Conservation (phyloP, 2,329 filamentous ascomycete species). For the Botryotinia convoluta region DNA sequence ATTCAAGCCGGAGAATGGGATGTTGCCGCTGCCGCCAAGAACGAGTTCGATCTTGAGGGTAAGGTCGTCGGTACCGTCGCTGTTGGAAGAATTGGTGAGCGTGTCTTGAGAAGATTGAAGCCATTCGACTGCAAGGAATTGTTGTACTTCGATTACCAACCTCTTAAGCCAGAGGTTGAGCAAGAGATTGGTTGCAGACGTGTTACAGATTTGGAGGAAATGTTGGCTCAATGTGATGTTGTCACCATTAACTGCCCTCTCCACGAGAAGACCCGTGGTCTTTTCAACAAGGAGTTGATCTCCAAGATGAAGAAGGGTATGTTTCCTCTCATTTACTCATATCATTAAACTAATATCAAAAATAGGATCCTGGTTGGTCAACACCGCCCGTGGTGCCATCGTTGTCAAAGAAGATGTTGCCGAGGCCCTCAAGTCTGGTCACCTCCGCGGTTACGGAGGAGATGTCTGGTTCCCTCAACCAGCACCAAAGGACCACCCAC, state of each 20-base stretch:
- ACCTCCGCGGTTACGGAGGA: slow-evolving; percentile 84
- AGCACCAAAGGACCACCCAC: slow-evolving; percentile 85
- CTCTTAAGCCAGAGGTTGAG: slow-evolving; percentile 79
- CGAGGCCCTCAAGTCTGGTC: slow-evolving; percentile 84
- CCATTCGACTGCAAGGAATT: slow-evolving; percentile 99
- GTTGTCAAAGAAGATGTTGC: slow-evolving; percentile 99
- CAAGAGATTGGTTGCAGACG: slow-evolving; percentile 93
- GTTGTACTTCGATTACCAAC: slow-evolving; percentile 99
- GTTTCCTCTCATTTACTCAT: slow-evolving; percentile 58
- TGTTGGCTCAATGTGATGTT: slow-evolving; percentile 90
- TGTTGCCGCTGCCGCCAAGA: slow-evolving; percentile 93
- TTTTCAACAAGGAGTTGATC: slow-evolving; percentile 99
- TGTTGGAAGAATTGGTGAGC: slow-evolving; percentile 96
- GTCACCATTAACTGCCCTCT: slow-evolving; percentile 99
- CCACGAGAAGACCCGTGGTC: slow-evolving; percentile 92
- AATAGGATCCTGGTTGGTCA: slow-evolving; percentile 87
- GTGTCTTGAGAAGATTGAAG: slow-evolving; percentile 93
- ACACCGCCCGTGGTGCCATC: slow-evolving; percentile 97
- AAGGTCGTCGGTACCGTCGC: slow-evolving; percentile 98
- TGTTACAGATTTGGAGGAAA: slow-evolving; percentile 86
- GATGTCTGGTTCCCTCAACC: slow-evolving; percentile 94
- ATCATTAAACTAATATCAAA: not conserved
- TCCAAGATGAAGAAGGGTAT: slow-evolving; percentile 97
- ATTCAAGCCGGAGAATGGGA: slow-evolving; percentile 89
- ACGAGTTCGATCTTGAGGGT: slow-evolving; percentile 95